Percentiles rank a stretch among this genome's conserved stretches.
phyloP scores from a whole-genome alignment of 2,329 filamentous ascomycete species.

The Aphanoascus verrucosus region DNA sequence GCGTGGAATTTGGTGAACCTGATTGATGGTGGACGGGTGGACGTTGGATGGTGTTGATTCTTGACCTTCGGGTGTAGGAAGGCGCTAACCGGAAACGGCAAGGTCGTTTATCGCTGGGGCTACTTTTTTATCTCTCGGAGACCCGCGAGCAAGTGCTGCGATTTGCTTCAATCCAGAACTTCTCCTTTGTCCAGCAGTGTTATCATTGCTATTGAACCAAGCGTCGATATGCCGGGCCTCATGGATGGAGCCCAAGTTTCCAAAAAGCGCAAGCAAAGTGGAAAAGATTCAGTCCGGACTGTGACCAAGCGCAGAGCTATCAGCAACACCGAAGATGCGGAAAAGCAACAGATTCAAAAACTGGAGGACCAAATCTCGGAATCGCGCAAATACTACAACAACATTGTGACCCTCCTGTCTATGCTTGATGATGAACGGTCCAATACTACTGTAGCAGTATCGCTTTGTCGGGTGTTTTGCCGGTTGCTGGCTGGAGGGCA shows the following conservation, averaged over 20 bases:
- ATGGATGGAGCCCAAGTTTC: conserved; percentile 21
- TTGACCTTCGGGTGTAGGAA: conserved; percentile 6
- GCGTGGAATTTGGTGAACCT: conserved; percentile 30
- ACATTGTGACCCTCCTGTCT: conserved; percentile 63
- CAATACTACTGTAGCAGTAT: conserved; percentile 60
- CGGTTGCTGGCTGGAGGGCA: conserved; percentile 64
- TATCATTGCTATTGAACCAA: conserved; percentile 26
- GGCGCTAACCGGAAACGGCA: conserved; percentile 8
- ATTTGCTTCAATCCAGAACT: background rate
- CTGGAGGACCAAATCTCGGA: conserved; percentile 74
- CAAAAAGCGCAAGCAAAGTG: conserved; percentile 33
- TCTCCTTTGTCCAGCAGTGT: background rate
- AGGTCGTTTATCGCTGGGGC: conserved; percentile 16
- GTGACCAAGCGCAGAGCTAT: conserved; percentile 38
- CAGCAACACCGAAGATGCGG: conserved; percentile 33
- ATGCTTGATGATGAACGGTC: conserved; percentile 45
- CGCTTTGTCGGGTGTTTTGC: conserved; percentile 77
- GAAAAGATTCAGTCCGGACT: conserved; percentile 25
- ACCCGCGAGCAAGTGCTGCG: background rate
- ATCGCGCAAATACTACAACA: conserved; percentile 85
- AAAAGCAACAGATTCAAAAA: conserved; percentile 54
- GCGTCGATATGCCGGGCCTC: conserved; percentile 23
- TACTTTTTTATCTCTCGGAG: background rate
- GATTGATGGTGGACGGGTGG: conserved; percentile 19
- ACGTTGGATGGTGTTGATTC: conserved; percentile 9